Percentiles rank a stretch among this genome's conserved stretches.
phyloP scores from a whole-genome alignment of 805 yeast species.

The Kregervanrija pseudodelftensis region DNA sequence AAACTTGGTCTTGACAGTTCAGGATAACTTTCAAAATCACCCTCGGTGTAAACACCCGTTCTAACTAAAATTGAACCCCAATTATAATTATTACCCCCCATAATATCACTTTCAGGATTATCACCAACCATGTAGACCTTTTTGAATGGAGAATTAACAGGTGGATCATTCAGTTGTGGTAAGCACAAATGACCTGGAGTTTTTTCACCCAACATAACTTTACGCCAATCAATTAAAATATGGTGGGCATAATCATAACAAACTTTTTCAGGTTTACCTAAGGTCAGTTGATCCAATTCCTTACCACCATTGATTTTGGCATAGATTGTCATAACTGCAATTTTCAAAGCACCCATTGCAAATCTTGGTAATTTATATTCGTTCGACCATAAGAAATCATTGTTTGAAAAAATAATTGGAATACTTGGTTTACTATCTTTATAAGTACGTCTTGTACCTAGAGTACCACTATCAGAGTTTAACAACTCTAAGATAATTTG shows the following conservation, averaged over 20 bases:
- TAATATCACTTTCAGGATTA: slow-evolving; percentile 88
- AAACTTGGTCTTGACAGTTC: slow-evolving; percentile 36
- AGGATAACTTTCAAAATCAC: slow-evolving; percentile 33
- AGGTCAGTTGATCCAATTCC: slow-evolving; percentile 44
- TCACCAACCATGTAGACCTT: slow-evolving; percentile 95
- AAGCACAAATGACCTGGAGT: slow-evolving; percentile 18
- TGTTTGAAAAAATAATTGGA: slow-evolving; percentile 74
- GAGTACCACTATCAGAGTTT: slow-evolving; percentile 50
- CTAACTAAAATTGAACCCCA: slow-evolving; percentile 83
- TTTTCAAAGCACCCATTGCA: slow-evolving; percentile 86
- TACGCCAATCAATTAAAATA: slow-evolving; percentile 51
- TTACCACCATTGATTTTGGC: slow-evolving; percentile 28
- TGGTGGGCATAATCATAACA: slow-evolving; percentile 82
- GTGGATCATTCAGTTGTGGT: slow-evolving; percentile 40
- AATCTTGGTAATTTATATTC: slow-evolving; percentile 71
- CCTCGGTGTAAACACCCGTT: slow-evolving; percentile 80
- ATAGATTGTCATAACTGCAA: slow-evolving; percentile 54
- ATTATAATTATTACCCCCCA: slow-evolving; percentile 80
- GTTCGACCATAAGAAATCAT: slow-evolving; percentile 85
- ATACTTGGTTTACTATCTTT: slow-evolving; percentile 39
- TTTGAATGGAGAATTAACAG: slow-evolving; percentile 37
- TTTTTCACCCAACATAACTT: slow-evolving; percentile 23
- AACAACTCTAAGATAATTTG: slow-evolving; percentile 72
- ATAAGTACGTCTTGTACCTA: slow-evolving; percentile 51
- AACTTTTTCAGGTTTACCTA: slow-evolving; percentile 77